phyloP scores from a whole-genome alignment of 805 yeast species.

The Candida methanosorbosa region DNA sequence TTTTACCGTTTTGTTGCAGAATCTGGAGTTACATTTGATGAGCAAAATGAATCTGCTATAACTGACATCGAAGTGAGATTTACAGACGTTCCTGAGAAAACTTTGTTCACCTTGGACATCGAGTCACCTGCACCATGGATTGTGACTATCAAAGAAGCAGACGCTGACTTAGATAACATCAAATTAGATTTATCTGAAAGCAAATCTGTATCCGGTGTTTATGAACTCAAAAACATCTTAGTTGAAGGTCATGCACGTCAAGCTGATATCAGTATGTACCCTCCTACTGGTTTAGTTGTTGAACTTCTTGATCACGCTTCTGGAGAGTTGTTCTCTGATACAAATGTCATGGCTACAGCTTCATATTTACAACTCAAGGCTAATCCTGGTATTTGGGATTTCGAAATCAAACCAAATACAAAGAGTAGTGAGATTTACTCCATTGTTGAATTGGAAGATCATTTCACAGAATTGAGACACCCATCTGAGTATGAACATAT shows the following conservation, averaged over 20 bases:
- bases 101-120: slow-evolving; percentile 45
- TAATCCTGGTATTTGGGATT: slow-evolving; percentile 60
- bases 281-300: slow-evolving; percentile 47
- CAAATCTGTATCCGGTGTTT: slow-evolving; percentile 34
- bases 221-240: slow-evolving; percentile 43
- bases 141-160: slow-evolving; percentile 41
- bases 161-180: slow-evolving; percentile 58
- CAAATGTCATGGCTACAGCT: slow-evolving; percentile 67
- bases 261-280: slow-evolving; percentile 15
- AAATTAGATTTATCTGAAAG: slow-evolving; percentile 28
- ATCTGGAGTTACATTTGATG: slow-evolving; percentile 20
- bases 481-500: not conserved
- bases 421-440: slow-evolving; percentile 32
- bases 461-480: slow-evolving; percentile 6
- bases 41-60: slow-evolving; percentile 19
- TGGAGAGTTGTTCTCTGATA: slow-evolving; percentile 32
- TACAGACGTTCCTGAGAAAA: slow-evolving; percentile 39
- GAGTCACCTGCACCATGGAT: slow-evolving; percentile 65
- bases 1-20: slow-evolving; percentile 45
- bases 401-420: slow-evolving; percentile 35
- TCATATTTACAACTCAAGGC: slow-evolving; percentile 81
- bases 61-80: slow-evolving; percentile 25
- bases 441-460: slow-evolving; percentile 25
- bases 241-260: slow-evolving; percentile 67
- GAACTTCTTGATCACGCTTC: slow-evolving; percentile 20